phyloP scores from a whole-genome alignment of 116 monocot species.

The Cymodocea nodosa region DNA sequence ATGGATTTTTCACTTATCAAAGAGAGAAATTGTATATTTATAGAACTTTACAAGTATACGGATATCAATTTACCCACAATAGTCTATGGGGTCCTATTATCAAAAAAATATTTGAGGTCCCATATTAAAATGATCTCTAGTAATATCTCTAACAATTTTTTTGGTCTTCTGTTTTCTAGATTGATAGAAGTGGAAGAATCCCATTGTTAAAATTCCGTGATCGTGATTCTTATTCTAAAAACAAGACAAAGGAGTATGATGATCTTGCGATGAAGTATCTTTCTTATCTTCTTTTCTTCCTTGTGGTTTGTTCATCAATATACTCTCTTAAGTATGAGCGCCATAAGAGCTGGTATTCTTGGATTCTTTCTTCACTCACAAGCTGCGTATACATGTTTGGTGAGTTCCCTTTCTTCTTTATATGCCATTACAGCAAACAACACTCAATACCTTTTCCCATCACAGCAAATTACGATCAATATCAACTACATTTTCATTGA shows the following conservation, averaged over 20 bases:
- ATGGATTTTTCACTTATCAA: too few relatives aligned
- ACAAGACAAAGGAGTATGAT: slow-evolving; percentile 98
- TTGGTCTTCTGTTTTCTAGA: slow-evolving; percentile 24
- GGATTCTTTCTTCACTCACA: slow-evolving; percentile 92
- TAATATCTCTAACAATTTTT: too few relatives aligned
- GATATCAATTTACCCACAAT: too few relatives aligned
- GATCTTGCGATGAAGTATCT: slow-evolving; percentile 96
- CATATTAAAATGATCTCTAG: too few relatives aligned
- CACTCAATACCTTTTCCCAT: too few relatives aligned
- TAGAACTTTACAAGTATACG: too few relatives aligned
- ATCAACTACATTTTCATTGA: too few relatives aligned
- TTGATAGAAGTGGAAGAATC: slow-evolving; percentile 80
- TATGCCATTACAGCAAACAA: too few relatives aligned
- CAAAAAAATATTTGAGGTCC: too few relatives aligned
- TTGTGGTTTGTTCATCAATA: slow-evolving; percentile 58
- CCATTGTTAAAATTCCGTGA: slow-evolving; percentile 78
- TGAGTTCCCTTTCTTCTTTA: slow-evolving; percentile 18
- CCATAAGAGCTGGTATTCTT: slow-evolving; percentile 98
- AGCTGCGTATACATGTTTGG: slow-evolving; percentile 99
- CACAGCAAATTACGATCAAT: too few relatives aligned
- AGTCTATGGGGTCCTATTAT: too few relatives aligned
- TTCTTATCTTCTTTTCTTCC: slow-evolving; percentile 77
- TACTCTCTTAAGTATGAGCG: slow-evolving; percentile 87
- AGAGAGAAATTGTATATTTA: too few relatives aligned
- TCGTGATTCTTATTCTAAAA: slow-evolving; percentile 78